These are phyloP conservation scores for Leccinum proliferum DNA, from an alignment of 1,284 basidiomycete genomes.

Conservation along the genomic window DNA sequence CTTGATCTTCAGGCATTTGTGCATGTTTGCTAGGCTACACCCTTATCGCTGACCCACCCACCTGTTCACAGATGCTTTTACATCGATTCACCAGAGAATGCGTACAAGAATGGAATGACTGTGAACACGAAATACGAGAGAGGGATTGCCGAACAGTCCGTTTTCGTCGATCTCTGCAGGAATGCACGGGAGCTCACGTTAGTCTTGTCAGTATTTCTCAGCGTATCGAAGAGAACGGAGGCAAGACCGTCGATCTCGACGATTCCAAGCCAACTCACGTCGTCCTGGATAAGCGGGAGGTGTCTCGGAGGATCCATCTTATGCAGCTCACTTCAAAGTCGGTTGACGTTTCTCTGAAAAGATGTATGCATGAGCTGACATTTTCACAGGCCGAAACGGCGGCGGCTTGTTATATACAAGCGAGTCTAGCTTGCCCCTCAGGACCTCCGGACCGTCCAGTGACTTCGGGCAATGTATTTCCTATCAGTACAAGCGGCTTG, in stretches of 20 bases:
- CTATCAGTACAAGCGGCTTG: too few relatives aligned
- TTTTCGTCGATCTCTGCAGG: background rate
- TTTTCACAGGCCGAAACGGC: conserved; percentile 59
- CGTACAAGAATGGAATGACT: conserved; percentile 54
- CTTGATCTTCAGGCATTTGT: conserved; percentile 77
- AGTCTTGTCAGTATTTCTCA: conserved; percentile 55
- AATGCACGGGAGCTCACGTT: conserved; percentile 1
- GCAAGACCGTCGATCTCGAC: conserved; percentile 58
- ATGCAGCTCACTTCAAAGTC: conserved; percentile 69
- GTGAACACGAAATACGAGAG: conserved; percentile 51
- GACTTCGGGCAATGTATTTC: too few relatives aligned
- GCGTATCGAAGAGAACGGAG: conserved; percentile 64
- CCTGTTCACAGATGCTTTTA: conserved; percentile 67
- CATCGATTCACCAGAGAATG: conserved; percentile 76
- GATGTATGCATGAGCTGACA: conserved; percentile 2
- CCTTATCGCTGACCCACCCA: background rate
- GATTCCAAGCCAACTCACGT: conserved; percentile 73
- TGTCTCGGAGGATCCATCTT: conserved; percentile 62
- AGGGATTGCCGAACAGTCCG: conserved; percentile 48
- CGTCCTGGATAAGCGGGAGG: conserved; percentile 74
- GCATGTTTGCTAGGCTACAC: conserved; percentile 22
- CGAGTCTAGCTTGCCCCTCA: conserved; percentile 41
- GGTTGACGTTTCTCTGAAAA: conserved; percentile 8
- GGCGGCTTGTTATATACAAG: conserved; percentile 76
- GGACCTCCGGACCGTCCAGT: too few relatives aligned